A percentile compares a stretch with the other conserved stretches of the same genome.
phyloP scores from a whole-genome alignment of 768 basidiomycete species.

The Pleurotus giganteus region DNA sequence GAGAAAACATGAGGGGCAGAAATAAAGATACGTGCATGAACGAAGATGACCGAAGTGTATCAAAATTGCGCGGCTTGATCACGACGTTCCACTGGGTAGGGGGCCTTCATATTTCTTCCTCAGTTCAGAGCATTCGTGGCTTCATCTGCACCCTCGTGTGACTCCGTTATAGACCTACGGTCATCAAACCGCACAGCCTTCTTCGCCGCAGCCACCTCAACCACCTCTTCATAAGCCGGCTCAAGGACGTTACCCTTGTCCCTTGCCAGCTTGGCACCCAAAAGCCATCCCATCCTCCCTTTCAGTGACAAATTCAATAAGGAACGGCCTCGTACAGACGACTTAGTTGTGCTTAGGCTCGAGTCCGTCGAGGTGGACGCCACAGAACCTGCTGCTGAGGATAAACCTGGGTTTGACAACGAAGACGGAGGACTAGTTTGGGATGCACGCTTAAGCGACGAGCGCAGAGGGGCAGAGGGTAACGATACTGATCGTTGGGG shows the following conservation, averaged over 20 bases:
- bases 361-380: slow-evolving; percentile 51
- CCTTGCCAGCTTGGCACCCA: neutral
- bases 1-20: too few relatives aligned
- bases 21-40: too few relatives aligned
- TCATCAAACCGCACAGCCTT: slow-evolving; percentile 9
- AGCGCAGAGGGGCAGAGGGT: slow-evolving; percentile 58
- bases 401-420: slow-evolving; percentile 29
- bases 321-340: slow-evolving; percentile 16
- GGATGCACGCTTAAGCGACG: slow-evolving; percentile 60
- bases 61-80: too few relatives aligned
- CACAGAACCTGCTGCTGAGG: slow-evolving; percentile 40
- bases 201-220: neutral
- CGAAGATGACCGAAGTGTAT: too few relatives aligned
- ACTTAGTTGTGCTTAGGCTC: slow-evolving; percentile 25
- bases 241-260: neutral
- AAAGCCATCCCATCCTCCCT: slow-evolving; percentile 8
- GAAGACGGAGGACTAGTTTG: slow-evolving; percentile 38
- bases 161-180: neutral
- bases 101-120: too few relatives aligned
- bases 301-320: slow-evolving; percentile 15
- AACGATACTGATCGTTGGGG: slow-evolving; percentile 27
- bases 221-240: neutral
- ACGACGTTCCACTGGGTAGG: too few relatives aligned
- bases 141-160: neutral
- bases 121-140: too few relatives aligned